Base-by-base conservation (phyloP, 495 filamentous ascomycete genomes). In the Diplogelasinospora grovesii region DNA sequence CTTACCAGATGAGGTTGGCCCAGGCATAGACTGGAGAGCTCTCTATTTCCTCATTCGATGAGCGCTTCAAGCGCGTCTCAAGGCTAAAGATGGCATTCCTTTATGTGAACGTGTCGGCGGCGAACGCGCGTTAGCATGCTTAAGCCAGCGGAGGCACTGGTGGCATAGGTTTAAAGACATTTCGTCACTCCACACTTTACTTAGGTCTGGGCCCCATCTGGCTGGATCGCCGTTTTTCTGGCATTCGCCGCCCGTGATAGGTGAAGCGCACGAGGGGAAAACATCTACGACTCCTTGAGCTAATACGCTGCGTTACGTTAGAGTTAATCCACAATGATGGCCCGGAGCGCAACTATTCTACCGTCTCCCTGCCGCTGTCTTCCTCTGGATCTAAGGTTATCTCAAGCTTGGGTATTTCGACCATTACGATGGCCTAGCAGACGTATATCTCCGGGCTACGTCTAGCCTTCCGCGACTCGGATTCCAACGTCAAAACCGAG, bases 121-220 rank as follows among this genome's bases (percentile, higher is more conserved):
- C 3, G 44, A 36, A 1, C 30, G 31, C 10, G 8, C 7, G 1
- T 11, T 46, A 10, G 29, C 27, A 11, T 14, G 37, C 20, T 23
- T 53, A 25, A 23, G 22, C 3, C 45, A 48, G 41, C 21, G 49
- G 25, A 42, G 25, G 19, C 43, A 45, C 11, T 53, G 49, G 45
- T 48, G 45, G 49, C 29, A 42, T 6, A 36, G 45, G 18, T 19
- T 53, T 16, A 11, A 18, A 8, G 22, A 4, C 9, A 28, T 39
- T 8, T 14, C 15, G 10, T 9, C 22, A 2, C 11, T 39, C 8
- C 36, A 26, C 24, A 14, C 36, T 5, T 11, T 23, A 22, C 6
- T 8, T 15, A 22, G 22, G 8, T 39, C 36, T 16, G 16, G 22
- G 14, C 16, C 20, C 25, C n/a, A 9, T 7, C 11, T 46, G 29